Conservation (phyloP, 306 rosid genomes). For the Medicago ruthenica region DNA sequence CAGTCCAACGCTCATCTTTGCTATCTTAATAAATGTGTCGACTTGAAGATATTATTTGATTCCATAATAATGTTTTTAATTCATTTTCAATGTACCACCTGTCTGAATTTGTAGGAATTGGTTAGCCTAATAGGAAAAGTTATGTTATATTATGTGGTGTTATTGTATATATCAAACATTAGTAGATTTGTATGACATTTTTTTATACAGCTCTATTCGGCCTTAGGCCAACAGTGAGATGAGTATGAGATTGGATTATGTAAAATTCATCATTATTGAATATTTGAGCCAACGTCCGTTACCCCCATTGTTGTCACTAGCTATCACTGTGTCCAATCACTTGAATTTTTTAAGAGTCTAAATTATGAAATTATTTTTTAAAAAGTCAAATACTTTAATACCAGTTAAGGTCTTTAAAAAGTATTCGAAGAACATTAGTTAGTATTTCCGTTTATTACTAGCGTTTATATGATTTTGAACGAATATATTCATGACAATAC, state of each 20-base stretch:
- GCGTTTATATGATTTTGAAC: too few species aligned
- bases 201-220: too few species aligned
- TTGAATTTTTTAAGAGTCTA: too few species aligned
- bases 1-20: background rate
- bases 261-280: background rate
- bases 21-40: background rate
- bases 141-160: background rate
- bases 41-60: conserved; percentile 9
- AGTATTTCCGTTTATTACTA: too few species aligned
- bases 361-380: too few species aligned
- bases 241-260: background rate
- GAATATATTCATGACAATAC: too few species aligned
- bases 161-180: conserved; percentile 9
- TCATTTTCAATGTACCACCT: background rate
- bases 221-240: background rate
- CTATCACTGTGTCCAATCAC: too few species aligned
- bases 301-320: too few species aligned
- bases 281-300: too few species aligned
- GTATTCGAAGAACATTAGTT: too few species aligned
- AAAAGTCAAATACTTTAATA: too few species aligned
- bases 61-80: background rate
- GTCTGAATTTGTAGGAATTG: conserved; percentile 7
- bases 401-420: too few species aligned
- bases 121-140: conserved; percentile 16
- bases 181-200: background rate